Percentiles rank a stretch among this genome's conserved stretches.
Conservation (phyloP, 2,329 filamentous ascomycete genomes). For the Xylaria sp. region DNA sequence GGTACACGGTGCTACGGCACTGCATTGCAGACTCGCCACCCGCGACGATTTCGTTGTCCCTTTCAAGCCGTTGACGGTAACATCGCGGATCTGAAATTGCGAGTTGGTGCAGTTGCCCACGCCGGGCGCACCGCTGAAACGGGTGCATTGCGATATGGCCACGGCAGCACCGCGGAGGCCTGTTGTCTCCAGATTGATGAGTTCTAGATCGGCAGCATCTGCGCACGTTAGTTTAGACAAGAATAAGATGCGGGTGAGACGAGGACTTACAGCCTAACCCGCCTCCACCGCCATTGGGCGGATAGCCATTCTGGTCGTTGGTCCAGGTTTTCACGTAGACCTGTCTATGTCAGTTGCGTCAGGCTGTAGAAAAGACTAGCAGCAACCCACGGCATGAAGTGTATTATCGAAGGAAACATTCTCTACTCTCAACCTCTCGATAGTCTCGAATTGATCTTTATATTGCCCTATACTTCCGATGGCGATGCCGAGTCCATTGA, state of each 20-base stretch:
- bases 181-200: not conserved
- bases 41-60: not conserved
- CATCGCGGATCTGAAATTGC: constrained; percentile 1
- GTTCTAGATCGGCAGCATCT: not conserved
- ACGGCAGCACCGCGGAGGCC: not conserved
- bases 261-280: not conserved
- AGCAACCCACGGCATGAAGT: not conserved
- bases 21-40: not conserved
- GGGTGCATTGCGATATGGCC: not conserved
- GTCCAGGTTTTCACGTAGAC: not conserved
- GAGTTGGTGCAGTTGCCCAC: not conserved
- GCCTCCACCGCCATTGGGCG: not conserved
- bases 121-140: not conserved
- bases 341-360: not conserved
- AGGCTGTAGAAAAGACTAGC: not conserved
- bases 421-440: not conserved
- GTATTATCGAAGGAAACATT: constrained; percentile 1
- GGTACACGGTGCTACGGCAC: not conserved
- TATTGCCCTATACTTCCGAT: not conserved
- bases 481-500: not conserved
- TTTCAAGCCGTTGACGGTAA: not conserved
- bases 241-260: not conserved
- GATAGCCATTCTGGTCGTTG: not conserved
- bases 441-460: not conserved
- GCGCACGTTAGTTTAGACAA: not conserved